Percentiles rank a stretch among this genome's conserved stretches.
phyloP scores from a whole-genome alignment of 192 early-diverging fungal species.

The Cladochytrium replicatum region DNA sequence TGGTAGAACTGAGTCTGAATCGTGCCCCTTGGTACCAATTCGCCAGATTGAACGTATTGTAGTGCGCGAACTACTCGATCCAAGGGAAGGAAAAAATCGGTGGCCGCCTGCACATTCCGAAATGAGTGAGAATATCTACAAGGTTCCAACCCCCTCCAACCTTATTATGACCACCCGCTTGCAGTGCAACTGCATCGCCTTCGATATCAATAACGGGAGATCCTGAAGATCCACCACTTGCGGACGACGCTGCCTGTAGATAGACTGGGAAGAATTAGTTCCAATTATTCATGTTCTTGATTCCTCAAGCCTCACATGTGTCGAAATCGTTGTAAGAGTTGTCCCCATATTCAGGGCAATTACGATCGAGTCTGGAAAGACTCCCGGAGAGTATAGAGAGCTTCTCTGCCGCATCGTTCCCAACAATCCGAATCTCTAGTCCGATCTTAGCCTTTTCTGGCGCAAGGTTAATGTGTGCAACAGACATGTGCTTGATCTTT shows the following conservation, averaged over 20 bases:
- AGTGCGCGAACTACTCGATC: constrained; percentile 57
- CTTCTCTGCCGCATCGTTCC: constrained; percentile 77
- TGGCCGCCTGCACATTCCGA: constrained; percentile 42
- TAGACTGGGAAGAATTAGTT: too few species aligned
- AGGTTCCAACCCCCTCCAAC: neutral
- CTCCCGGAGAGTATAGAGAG: constrained; percentile 70
- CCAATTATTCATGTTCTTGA: too few species aligned
- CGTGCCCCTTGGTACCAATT: constrained; percentile 47
- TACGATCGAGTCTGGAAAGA: constrained; percentile 70
- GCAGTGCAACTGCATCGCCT: constrained; percentile 70
- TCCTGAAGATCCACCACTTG: constrained; percentile 66
- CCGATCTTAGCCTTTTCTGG: constrained; percentile 68
- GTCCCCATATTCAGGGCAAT: constrained; percentile 72
- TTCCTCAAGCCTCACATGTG: constrained; percentile 7
- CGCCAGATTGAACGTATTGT: constrained; percentile 35
- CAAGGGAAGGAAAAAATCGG: constrained; percentile 78
- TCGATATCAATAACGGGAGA: constrained; percentile 74
- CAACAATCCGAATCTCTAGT: constrained; percentile 68
- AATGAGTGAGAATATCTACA: neutral
- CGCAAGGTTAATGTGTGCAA: constrained; percentile 51
- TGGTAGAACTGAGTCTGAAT: constrained; percentile 64
- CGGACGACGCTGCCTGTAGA: constrained; percentile 67
- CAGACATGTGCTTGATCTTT: constrained; percentile 63
- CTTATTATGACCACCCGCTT: constrained; percentile 62
- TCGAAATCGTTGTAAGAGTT: constrained; percentile 40